Conservation (phyloP, 768 basidiomycete species). For the Xerocomellus intermedius region DNA sequence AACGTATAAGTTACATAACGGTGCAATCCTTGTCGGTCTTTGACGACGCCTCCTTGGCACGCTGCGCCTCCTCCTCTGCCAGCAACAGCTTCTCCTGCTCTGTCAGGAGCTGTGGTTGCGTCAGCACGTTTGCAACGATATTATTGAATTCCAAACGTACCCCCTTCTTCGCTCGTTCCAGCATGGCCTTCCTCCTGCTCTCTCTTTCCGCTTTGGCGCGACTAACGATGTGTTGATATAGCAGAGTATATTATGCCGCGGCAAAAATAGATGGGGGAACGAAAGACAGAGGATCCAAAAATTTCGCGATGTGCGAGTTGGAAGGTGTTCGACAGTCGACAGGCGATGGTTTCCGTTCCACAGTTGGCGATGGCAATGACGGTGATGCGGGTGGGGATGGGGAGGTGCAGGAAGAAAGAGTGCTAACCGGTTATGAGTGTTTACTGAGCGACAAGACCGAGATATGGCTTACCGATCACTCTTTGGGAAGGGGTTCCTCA, state of each 20-base stretch:
- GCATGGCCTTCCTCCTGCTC: slow-evolving; percentile 67
- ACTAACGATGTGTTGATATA: slow-evolving; percentile 37
- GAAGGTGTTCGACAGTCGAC: slow-evolving; percentile 27
- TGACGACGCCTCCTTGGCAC: slow-evolving; percentile 29
- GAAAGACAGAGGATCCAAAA: slow-evolving; percentile 45
- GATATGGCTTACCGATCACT: slow-evolving; percentile 61
- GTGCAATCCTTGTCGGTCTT: slow-evolving; percentile 47
- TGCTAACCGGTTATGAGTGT: slow-evolving; percentile 67
- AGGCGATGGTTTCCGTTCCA: slow-evolving; percentile 19
- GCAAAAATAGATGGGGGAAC: slow-evolving; percentile 68
- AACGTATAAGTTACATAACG: slow-evolving; percentile 46
- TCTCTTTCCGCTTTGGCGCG: slow-evolving; percentile 74
- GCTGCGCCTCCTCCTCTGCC: slow-evolving; percentile 50
- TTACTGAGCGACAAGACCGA: slow-evolving; percentile 37
- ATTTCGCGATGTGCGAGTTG: slow-evolving; percentile 37
- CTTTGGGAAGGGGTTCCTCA: slow-evolving; percentile 42
- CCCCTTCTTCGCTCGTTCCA: slow-evolving; percentile 72
- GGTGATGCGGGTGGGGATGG: slow-evolving; percentile 17
- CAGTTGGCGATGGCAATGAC: not conserved
- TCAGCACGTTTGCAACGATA: slow-evolving; percentile 2
- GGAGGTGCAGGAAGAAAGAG: slow-evolving; percentile 26
- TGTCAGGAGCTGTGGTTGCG: slow-evolving; percentile 45
- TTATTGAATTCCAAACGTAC: slow-evolving; percentile 39
- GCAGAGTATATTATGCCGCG: slow-evolving; percentile 48
- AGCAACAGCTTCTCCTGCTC: slow-evolving; percentile 64